Evolutionary conservation across 2,329 filamentous ascomycete genomes (phyloP), one percentile per base, ranked within the genome.

Genomic region (Aschersonia sp.): DNA sequence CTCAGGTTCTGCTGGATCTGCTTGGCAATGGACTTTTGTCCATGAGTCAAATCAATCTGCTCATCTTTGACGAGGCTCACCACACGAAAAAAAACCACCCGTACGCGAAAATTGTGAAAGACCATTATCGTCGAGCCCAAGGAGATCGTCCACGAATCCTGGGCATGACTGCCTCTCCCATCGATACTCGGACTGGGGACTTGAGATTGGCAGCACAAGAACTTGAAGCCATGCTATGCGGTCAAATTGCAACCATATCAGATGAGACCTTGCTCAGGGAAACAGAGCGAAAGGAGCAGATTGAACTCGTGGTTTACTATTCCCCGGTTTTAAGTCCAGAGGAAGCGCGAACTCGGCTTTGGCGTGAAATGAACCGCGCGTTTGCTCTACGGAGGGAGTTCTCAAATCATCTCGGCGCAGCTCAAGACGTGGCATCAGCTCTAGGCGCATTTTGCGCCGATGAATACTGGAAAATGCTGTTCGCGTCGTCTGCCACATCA

Each of bases 41-140:
- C 7, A 95, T 98, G 68, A 69, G 78, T 20, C 78, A 85, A 55
- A 88, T 97, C 62, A 97, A 91, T 58, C 74, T 98, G 1, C 71
- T 98, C 40, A 81, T 97, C 51, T 95, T 98, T 54, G 92, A 98
- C 58, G 92, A 98, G 64, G 92, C 89, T 5, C 92, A 98, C 58
- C 92, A 97, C 59, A 81, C 91, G 0, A 98, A 98, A 65, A 94
- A 91, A 61, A 85, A 89, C 46, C 92, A 98, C 58, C 76, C 87
- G 0, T 98, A 95, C 59, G 87, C 91, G 28, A 76, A 79, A 31
- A 92, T 98, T 50, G 86, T 98, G 65, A 89, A 85, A 56, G 84
- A 94, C 50, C 89, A 86, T 55, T 97, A 96, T 58, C 57, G 78
- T 1, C 64, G 72, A 2, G 68, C 72, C 31, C 55, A 61, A 1